Percentiles rank a stretch among this genome's conserved stretches.
Evolutionary conservation across 2,329 filamentous ascomycete species (phyloP).

Genomic region (Monilinia vaccinii-corymbosi): DNA sequence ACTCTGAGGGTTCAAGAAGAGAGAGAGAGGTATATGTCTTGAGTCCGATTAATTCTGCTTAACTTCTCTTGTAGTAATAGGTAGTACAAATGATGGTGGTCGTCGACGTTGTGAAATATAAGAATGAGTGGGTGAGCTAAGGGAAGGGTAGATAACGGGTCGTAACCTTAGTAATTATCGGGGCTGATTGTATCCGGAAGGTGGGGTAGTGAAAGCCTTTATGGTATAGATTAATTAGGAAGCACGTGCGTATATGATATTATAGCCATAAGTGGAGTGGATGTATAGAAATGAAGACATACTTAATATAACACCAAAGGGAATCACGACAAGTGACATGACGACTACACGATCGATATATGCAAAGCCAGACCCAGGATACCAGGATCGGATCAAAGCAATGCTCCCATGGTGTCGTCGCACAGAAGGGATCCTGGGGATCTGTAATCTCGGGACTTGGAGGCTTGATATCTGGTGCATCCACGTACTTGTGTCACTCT

Average conservation of each 20-base stretch:
- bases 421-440: too few species aligned
- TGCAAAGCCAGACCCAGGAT: neutral
- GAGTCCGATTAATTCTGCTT: neutral
- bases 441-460: neutral
- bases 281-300: too few species aligned
- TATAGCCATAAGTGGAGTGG: too few species aligned
- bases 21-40: too few species aligned
- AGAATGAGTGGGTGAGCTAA: neutral
- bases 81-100: neutral
- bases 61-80: too few species aligned
- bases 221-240: too few species aligned
- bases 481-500: neutral
- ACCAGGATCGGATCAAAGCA: neutral
- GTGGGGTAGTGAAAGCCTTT: too few species aligned
- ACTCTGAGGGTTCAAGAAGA: too few species aligned
- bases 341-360: slow-evolving; percentile 2
- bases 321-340: too few species aligned
- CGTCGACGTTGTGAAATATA: neutral
- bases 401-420: neutral
- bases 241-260: too few species aligned
- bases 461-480: neutral
- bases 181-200: neutral
- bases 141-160: too few species aligned
- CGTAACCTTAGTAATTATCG: neutral
- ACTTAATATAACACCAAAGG: too few species aligned